These are phyloP conservation scores for Populus euphratica DNA, from an alignment of 345 rosid genomes.

Conservation along the genomic window DNA sequence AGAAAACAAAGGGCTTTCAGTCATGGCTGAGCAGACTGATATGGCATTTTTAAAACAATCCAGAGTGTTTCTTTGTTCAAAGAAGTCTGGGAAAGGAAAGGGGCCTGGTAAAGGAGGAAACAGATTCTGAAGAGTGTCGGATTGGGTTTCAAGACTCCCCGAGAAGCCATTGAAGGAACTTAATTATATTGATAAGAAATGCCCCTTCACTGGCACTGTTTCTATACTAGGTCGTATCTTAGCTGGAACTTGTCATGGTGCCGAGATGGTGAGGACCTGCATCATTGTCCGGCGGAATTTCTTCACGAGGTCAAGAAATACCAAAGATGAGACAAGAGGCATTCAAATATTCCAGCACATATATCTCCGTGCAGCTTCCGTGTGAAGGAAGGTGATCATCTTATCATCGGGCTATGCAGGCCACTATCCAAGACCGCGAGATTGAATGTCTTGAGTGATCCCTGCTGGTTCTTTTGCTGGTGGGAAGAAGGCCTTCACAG, in stretches of 20 bases:
- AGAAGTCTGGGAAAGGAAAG: conserved; percentile 73
- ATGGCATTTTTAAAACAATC: conserved; percentile 83
- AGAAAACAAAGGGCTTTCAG: not conserved
- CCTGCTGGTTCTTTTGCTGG: conserved; percentile 78
- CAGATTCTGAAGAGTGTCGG: conserved; percentile 81
- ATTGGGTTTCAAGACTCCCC: conserved; percentile 83
- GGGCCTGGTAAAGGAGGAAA: conserved; percentile 90
- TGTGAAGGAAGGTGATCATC: conserved; percentile 71
- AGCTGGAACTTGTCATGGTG: conserved; percentile 73
- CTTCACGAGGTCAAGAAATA: conserved; percentile 85
- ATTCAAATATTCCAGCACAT: conserved; percentile 70
- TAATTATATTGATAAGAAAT: conserved; percentile 68
- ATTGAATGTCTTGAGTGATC: conserved; percentile 62
- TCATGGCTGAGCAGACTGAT: conserved; percentile 53
- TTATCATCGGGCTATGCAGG: conserved; percentile 78
- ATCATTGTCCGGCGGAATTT: conserved; percentile 79
- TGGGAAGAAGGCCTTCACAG: conserved; percentile 68
- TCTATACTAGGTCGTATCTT: conserved; percentile 83
- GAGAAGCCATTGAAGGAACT: conserved; percentile 77
- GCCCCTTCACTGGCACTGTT: conserved; percentile 82
- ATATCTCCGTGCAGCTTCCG: conserved; percentile 66
- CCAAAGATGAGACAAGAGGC: conserved; percentile 84
- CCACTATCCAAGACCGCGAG: conserved; percentile 22
- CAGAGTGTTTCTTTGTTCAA: conserved; percentile 68
- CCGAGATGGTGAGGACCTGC: conserved; percentile 54